Evolutionary conservation across 768 basidiomycete genomes (phyloP).

Genomic region (Leccinum broughii): DNA sequence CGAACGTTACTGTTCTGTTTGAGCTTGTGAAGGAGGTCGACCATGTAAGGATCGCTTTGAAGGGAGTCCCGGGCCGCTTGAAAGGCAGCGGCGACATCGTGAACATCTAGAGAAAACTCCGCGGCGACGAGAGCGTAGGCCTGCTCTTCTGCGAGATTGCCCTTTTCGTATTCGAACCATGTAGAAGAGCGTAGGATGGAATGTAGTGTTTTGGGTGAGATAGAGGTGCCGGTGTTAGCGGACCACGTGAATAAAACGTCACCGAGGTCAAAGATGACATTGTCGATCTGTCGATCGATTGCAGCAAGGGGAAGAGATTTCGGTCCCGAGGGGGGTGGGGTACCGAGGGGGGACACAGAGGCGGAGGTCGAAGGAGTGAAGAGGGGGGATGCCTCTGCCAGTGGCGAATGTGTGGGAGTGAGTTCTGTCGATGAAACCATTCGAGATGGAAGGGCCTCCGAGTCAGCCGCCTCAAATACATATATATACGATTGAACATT

Average conservation of each 20-base stretch:
- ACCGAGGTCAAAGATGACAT: conserved; percentile 24
- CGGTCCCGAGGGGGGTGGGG: conserved; percentile 3
- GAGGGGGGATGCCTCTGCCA: background rate
- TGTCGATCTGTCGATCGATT: conserved; percentile 21
- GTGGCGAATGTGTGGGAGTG: background rate
- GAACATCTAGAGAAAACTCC: conserved; percentile 19
- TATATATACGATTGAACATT: background rate
- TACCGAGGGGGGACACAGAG: conserved; percentile 6
- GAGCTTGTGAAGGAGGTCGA: conserved; percentile 19
- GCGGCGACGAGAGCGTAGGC: conserved; percentile 4
- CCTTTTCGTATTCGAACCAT: conserved; percentile 28
- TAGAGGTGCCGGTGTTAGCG: conserved; percentile 13
- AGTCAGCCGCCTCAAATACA: background rate
- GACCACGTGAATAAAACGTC: conserved; percentile 28
- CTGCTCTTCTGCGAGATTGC: conserved; percentile 16
- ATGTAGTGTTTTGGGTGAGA: conserved; percentile 13
- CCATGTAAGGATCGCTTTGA: conserved; percentile 14
- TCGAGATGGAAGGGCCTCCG: too few species aligned
- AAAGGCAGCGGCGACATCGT: conserved; percentile 13
- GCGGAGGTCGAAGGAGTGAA: background rate
- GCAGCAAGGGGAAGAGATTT: background rate
- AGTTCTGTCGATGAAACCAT: background rate
- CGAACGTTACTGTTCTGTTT: conserved; percentile 3
- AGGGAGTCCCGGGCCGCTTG: conserved; percentile 9
- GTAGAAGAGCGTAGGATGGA: conserved; percentile 16